A percentile compares a stretch with the other conserved stretches of the same genome.
phyloP scores from a whole-genome alignment of 768 basidiomycete genomes.

The Punctularia strigosozonata region DNA sequence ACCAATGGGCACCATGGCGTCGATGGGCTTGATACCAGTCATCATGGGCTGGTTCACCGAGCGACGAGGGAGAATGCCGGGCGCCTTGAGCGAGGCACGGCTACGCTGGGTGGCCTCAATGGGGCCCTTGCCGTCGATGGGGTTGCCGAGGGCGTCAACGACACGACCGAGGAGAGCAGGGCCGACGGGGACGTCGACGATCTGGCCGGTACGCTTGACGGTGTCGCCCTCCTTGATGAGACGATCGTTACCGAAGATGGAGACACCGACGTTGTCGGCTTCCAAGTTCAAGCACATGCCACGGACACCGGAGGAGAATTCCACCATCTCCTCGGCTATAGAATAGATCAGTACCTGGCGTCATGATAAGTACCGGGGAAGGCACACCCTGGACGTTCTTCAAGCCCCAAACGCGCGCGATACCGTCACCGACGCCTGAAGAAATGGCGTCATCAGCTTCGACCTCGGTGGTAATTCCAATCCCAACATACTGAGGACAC shows the following conservation, averaged over 20 bases:
- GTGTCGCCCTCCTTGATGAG: slow-evolving; percentile 99
- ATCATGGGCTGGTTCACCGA: slow-evolving; percentile 99
- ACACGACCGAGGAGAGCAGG: slow-evolving; percentile 96
- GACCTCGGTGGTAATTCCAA: slow-evolving; percentile 1
- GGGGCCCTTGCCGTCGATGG: slow-evolving; percentile 98
- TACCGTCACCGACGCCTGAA: slow-evolving; percentile 98
- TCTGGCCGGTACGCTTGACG: slow-evolving; percentile 99
- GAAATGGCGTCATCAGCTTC: slow-evolving; percentile 14
- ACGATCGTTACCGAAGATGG: slow-evolving; percentile 97
- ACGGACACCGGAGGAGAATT: slow-evolving; percentile 99
- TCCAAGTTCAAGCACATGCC: slow-evolving; percentile 99
- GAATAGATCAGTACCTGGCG: slow-evolving; percentile 13
- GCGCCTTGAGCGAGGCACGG: slow-evolving; percentile 96
- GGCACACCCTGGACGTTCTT: slow-evolving; percentile 89
- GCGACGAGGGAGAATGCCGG: slow-evolving; percentile 97
- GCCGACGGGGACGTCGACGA: slow-evolving; percentile 99
- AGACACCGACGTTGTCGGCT: slow-evolving; percentile 99
- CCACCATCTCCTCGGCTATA: slow-evolving; percentile 99
- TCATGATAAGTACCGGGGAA: slow-evolving; percentile 6
- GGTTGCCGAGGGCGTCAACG: slow-evolving; percentile 98
- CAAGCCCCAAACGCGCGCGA: slow-evolving; percentile 98
- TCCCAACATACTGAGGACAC: slow-evolving; percentile 78
- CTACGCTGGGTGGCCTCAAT: slow-evolving; percentile 89
- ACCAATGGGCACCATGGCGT: slow-evolving; percentile 99
- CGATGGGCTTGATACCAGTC: slow-evolving; percentile 99